Conservation (phyloP, 306 rosid species). For the Boehmeria nivea region DNA sequence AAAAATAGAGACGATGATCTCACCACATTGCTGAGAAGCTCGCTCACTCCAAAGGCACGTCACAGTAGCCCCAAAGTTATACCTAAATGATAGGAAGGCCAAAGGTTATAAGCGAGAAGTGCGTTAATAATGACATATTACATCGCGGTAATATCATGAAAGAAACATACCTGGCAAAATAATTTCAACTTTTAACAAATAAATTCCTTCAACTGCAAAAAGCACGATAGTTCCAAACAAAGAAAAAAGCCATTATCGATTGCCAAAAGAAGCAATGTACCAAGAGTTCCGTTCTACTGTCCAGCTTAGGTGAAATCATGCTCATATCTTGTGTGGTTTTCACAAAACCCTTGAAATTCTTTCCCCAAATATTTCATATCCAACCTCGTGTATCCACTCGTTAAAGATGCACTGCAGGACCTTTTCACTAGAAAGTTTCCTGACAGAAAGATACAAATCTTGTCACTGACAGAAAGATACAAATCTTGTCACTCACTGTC, state of each 20-base stretch:
- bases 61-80: too few species aligned
- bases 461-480: not conserved
- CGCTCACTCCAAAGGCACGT: too few species aligned
- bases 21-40: too few species aligned
- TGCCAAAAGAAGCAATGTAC: not conserved
- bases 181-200: too few species aligned
- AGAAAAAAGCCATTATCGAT: conserved; percentile 7
- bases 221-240: conserved; percentile 2
- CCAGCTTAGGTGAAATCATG: not conserved
- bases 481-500: not conserved
- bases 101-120: too few species aligned
- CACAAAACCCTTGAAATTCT: too few species aligned
- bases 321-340: not conserved
- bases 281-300: not conserved
- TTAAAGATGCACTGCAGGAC: not conserved
- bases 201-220: too few species aligned
- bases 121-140: not conserved
- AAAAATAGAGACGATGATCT: too few species aligned
- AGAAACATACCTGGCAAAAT: conserved; percentile 31
- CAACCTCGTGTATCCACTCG: not conserved
- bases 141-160: conserved; percentile 13
- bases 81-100: too few species aligned
- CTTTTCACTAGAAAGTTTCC: not conserved
- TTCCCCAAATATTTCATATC: too few species aligned
- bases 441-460: not conserved